phyloP scores from a whole-genome alignment of 306 rosid species.

The Chamaecrista fasciculata region DNA sequence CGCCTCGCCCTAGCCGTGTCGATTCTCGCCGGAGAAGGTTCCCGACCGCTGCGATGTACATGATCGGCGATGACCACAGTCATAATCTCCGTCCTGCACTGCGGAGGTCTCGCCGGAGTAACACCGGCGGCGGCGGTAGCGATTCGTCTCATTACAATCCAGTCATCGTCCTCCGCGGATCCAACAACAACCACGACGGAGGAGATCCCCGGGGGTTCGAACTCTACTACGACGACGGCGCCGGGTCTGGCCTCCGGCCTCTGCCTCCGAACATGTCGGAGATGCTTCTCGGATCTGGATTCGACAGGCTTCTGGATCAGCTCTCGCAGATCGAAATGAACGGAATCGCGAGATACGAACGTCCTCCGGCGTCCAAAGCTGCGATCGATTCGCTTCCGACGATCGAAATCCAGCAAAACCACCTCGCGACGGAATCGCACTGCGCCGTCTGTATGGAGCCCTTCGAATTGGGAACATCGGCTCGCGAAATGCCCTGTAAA shows the following conservation, averaged over 20 bases:
- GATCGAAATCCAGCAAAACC: slow-evolving; percentile 35
- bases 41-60: slow-evolving; percentile 53
- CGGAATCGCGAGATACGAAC: slow-evolving; percentile 35
- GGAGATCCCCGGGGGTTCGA: slow-evolving; percentile 43
- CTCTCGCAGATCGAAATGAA: slow-evolving; percentile 50
- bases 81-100: slow-evolving; percentile 26
- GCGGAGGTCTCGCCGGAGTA: slow-evolving; percentile 23
- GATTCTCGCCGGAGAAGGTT: slow-evolving; percentile 35
- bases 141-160: slow-evolving; percentile 49
- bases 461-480: slow-evolving; percentile 38
- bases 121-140: too few relatives aligned
- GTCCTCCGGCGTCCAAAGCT: slow-evolving; percentile 53
- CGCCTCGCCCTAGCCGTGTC: neutral
- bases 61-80: slow-evolving; percentile 37
- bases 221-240: slow-evolving; percentile 58
- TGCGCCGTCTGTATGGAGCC: slow-evolving; percentile 75
- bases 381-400: slow-evolving; percentile 57
- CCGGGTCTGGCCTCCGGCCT: slow-evolving; percentile 55
- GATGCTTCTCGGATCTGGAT: slow-evolving; percentile 59
- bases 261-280: slow-evolving; percentile 68
- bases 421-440: slow-evolving; percentile 43
- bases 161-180: slow-evolving; percentile 62
- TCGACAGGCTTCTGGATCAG: slow-evolving; percentile 61
- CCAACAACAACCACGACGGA: slow-evolving; percentile 1
- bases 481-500: slow-evolving; percentile 50